A percentile compares a stretch with the other conserved stretches of the same genome.
Conservation (phyloP, 441 rosid genomes). For the Bocquillonia castaneifolia region DNA sequence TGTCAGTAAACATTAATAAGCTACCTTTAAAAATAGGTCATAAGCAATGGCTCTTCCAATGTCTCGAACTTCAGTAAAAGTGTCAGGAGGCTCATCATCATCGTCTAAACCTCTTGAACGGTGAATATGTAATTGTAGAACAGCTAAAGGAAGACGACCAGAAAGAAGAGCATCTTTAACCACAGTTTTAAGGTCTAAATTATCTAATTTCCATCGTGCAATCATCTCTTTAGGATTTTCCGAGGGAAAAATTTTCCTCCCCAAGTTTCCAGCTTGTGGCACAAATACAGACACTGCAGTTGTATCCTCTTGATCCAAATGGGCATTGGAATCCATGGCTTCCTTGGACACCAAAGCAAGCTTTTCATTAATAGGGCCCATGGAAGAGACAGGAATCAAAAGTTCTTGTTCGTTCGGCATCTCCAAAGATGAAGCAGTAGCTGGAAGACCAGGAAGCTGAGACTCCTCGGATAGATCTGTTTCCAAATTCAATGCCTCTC, state of each 20-base stretch:
- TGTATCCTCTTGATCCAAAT: conserved; percentile 40
- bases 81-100: conserved; percentile 63
- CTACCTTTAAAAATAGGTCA: conserved; percentile 91
- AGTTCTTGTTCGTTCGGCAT: conserved; percentile 34
- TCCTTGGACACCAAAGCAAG: conserved; percentile 55
- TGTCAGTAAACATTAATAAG: conserved; percentile 29
- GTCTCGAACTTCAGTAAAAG: conserved; percentile 89
- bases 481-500: conserved; percentile 40
- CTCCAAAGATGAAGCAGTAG: conserved; percentile 40
- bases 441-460: conserved; percentile 48
- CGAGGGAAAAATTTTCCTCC: conserved; percentile 57
- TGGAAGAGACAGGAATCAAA: conserved; percentile 26
- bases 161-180: conserved; percentile 93
- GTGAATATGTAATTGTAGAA: conserved; percentile 95
- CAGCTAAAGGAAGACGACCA: conserved; percentile 97
- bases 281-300: conserved; percentile 50
- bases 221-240: conserved; percentile 98
- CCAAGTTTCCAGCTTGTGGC: conserved; percentile 40
- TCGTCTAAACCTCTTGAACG: conserved; percentile 53
- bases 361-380: conserved; percentile 36
- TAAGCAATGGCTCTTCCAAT: conserved; percentile 93
- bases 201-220: conserved; percentile 89
- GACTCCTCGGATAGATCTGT: conserved; percentile 38
- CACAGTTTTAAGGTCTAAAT: conserved; percentile 81
- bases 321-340: conserved; percentile 37